Evolutionary conservation across 306 rosid genomes (phyloP), one percentile per base, ranked within the genome.

Genomic region (Neltuma alba): DNA sequence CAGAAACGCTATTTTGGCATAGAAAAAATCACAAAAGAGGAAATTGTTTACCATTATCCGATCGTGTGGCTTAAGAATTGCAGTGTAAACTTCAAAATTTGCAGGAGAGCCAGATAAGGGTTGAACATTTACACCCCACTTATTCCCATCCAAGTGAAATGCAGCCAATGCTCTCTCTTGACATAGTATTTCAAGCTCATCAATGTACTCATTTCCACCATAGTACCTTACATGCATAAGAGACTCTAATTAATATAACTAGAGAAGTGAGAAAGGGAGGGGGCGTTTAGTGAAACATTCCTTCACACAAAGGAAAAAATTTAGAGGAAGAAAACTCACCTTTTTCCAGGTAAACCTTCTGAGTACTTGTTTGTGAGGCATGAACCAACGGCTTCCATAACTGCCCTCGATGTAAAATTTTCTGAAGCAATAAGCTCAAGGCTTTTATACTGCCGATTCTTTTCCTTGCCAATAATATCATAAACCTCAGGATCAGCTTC

Each of bases 81-180:
- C 99, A 5, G 99, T 96, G 84, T 93, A 96, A 60, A 90, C 99
- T 67, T 89, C 99, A 48, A 96, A 96, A 74, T 96, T 96, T 61
- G 98, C 99, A 0, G 98, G 98, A 62, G 98, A 96, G 78, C 99
- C 99, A 73, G 99, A 93, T 71, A 96, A 79, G 0, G 99, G 94
- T 72, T 96, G 99, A 75, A 96, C 99, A 85, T 93, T 96, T 63
- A 96, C 99, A 61, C 98, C 97, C 99, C 99, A 96, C 62, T 93
- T 85, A 40, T 74, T 85, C 52, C 81, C 86, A 76, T 96, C 96
- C 47, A 91, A 69, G 81, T 73, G 96, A 85, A 93, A 96, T 66
- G 98, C 96, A 37, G 89, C 91, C 20, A 96, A 83, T 57, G 98
- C 99, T 84, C 98, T 90, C 79, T 91, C 79, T 81, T 96, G 99